These are phyloP conservation scores for Ogataea trehalophila DNA, from an alignment of 805 yeast species.

Conservation along the genomic window DNA sequence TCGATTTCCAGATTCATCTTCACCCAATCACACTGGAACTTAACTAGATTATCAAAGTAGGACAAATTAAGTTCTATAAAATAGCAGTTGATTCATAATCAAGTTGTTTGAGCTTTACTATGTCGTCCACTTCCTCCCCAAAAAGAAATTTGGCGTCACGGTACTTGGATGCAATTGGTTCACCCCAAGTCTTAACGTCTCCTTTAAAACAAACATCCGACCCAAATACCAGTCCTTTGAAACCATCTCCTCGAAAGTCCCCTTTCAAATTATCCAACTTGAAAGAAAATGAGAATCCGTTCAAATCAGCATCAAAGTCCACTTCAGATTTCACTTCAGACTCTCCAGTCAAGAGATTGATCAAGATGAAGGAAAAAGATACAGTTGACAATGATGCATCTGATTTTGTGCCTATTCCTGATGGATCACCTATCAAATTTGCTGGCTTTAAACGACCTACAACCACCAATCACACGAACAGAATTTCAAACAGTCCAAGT, in stretches of 20 bases:
- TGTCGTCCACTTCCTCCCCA: slow-evolving; percentile 17
- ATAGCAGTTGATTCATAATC: too few species aligned
- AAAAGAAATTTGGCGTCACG: slow-evolving; percentile 25
- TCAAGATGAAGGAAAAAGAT: slow-evolving; percentile 30
- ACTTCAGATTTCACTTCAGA: slow-evolving; percentile 5
- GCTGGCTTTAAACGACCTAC: slow-evolving; percentile 10
- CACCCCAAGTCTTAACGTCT: slow-evolving; percentile 13
- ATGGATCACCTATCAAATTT: slow-evolving; percentile 14
- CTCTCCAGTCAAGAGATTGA: slow-evolving; percentile 31
- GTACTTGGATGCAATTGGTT: slow-evolving; percentile 27
- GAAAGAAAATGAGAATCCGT: slow-evolving; percentile 25
- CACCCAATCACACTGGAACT: too few species aligned
- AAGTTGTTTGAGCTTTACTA: background rate
- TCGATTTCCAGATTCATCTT: too few species aligned
- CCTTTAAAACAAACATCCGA: slow-evolving; percentile 19
- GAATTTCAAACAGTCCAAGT: slow-evolving; percentile 12
- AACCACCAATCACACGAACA: slow-evolving; percentile 1
- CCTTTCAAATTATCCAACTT: slow-evolving; percentile 11
- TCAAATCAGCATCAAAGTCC: slow-evolving; percentile 11
- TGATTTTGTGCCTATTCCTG: slow-evolving; percentile 23
- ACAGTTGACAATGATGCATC: slow-evolving; percentile 23
- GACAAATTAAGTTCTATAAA: too few species aligned
- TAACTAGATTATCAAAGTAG: too few species aligned
- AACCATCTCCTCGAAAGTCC: slow-evolving; percentile 5
- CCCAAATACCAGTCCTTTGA: slow-evolving; percentile 3